Base-by-base conservation (phyloP, 768 basidiomycete species). In the Suillus ampliporus region DNA sequence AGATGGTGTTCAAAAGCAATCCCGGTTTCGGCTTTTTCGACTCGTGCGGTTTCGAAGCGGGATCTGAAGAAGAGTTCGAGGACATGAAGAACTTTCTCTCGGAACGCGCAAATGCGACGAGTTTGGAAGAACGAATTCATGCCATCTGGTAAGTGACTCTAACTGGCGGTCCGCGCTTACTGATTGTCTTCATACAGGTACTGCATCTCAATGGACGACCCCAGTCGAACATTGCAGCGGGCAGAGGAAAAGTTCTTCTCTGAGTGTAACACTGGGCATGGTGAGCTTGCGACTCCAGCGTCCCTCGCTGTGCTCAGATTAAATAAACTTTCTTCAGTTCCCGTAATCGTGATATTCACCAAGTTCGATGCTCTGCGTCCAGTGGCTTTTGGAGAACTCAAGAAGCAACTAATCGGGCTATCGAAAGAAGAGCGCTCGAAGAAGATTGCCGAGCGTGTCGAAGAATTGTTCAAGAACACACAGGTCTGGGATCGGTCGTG, bases 1-100 rank as follows among this genome's bases (percentile, higher is more conserved):
- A 31, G 31, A 31, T 31, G 31, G 31, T 31, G 31, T 31, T 31
- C 31, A 31, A 31, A 31, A 31, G 31, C 31, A 31, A 31, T 31
- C 31, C 31, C 31, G 31, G 31, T 31, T 31, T 31, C 6, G 69
- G 77, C 48, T 78, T 79, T 56, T 79, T 79, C 50, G 78, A 80
- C 61, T 15, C 15, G 28, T 56, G 35, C 1, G 40, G 11, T 37
- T 57, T 57, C 17, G 37, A 57, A 23, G 56, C 34, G 14, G 31
- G 56, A 10, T 5, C 14, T 10, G 34, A 1, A 37, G 21, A 57
- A 5, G 34, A 57, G 2, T 57, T 41, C n/a, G 6, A 21, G 21
- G 21, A n/a, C n/a, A 41, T 57, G 56, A 40, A 41, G 35, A 26
- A 57, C 5, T 57, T 57, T 28, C 9, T 57, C 4, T 23, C 21